phyloP scores from a whole-genome alignment of 305 asterid species.

The Fraxinus angustifolia region DNA sequence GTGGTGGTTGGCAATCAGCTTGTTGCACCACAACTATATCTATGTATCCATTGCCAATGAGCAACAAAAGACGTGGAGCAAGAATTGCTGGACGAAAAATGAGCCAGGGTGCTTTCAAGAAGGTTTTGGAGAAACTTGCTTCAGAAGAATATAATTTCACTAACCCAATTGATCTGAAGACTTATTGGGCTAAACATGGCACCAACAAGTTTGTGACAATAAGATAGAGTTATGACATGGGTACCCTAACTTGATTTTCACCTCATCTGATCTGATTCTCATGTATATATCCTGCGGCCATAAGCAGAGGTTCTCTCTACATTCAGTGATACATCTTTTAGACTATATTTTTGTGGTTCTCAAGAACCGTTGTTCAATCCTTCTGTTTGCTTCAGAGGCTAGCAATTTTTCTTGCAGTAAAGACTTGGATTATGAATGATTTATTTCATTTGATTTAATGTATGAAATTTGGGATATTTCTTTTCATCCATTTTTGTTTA shows the following conservation, averaged over 20 bases:
- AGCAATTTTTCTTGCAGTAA: constrained; percentile 35
- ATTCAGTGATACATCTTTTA: constrained; percentile 34
- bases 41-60: constrained; percentile 95
- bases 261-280: constrained; percentile 42
- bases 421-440: constrained; percentile 46
- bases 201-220: constrained; percentile 96
- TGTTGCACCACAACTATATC: constrained; percentile 95
- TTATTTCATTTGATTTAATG: constrained; percentile 34
- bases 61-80: constrained; percentile 89
- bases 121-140: constrained; percentile 89
- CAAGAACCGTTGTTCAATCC: constrained; percentile 33
- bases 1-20: constrained; percentile 99
- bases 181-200: constrained; percentile 98
- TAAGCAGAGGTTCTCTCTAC: constrained; percentile 46
- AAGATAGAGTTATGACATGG: constrained; percentile 49
- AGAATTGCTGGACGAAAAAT: constrained; percentile 95
- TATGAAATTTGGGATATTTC: constrained; percentile 28
- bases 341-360: constrained; percentile 35
- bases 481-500: constrained; percentile 1
- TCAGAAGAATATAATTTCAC: constrained; percentile 66
- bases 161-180: constrained; percentile 83
- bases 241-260: constrained; percentile 20
- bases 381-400: constrained; percentile 39
- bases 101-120: constrained; percentile 98
- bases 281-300: constrained; percentile 60